Percentiles rank a stretch among this genome's conserved stretches.
phyloP scores from a whole-genome alignment of 805 yeast genomes.

The Candida ovalis region DNA sequence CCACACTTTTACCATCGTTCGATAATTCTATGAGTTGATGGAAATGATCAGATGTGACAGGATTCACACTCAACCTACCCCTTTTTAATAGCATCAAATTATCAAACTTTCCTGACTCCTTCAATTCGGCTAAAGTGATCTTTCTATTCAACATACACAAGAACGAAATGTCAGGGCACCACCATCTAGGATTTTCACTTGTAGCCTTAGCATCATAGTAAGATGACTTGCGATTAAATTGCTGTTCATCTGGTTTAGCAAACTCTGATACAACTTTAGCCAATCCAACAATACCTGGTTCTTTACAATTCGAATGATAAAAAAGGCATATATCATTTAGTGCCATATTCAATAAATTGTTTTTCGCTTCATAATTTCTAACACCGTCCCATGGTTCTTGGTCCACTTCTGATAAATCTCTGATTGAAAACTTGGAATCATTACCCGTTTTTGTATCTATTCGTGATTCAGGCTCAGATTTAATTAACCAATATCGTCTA shows the following conservation, averaged over 20 bases:
- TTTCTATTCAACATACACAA: constrained; percentile 40
- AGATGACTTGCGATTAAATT: constrained; percentile 38
- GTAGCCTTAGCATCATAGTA: constrained; percentile 47
- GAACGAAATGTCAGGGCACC: constrained; percentile 51
- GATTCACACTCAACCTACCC: constrained; percentile 48
- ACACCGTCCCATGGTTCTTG: constrained; percentile 59
- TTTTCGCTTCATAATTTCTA: constrained; percentile 54
- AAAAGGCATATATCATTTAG: constrained; percentile 45
- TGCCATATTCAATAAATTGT: constrained; percentile 45
- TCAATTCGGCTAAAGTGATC: constrained; percentile 38
- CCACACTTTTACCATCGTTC: constrained; percentile 11
- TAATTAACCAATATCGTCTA: constrained; percentile 48
- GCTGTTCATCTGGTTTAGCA: constrained; percentile 38
- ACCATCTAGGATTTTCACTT: constrained; percentile 46
- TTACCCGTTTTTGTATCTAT: constrained; percentile 43
- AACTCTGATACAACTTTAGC: constrained; percentile 32
- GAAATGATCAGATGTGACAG: constrained; percentile 44
- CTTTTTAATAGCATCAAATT: constrained; percentile 45
- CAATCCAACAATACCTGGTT: constrained; percentile 54
- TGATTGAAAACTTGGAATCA: constrained; percentile 47
- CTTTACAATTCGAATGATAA: constrained; percentile 52
- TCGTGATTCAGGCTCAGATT: constrained; percentile 51
- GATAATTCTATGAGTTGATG: constrained; percentile 36
- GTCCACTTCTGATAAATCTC: constrained; percentile 36
- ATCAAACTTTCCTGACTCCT: constrained; percentile 27